phyloP scores from a whole-genome alignment of 345 rosid genomes.

The Limnanthes douglasii region DNA sequence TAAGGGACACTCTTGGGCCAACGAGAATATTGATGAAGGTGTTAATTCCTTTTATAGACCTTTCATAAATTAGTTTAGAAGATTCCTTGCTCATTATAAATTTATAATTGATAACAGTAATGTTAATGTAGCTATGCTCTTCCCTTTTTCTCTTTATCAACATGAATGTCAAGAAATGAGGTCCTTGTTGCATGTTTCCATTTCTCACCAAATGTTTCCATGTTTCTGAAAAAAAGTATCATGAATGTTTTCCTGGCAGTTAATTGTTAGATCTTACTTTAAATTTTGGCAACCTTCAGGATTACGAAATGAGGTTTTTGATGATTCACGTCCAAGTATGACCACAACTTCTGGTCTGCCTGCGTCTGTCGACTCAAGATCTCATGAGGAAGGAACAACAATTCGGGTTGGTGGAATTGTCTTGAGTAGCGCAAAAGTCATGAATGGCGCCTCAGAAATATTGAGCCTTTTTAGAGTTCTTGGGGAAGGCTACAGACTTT shows the following conservation, averaged over 20 bases:
- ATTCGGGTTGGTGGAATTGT: slow-evolving; percentile 27
- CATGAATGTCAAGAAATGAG: too few species aligned
- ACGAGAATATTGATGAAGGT: slow-evolving; percentile 94
- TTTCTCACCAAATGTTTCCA: too few species aligned
- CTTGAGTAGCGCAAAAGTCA: slow-evolving; percentile 31
- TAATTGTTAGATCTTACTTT: too few species aligned
- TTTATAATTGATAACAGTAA: too few species aligned
- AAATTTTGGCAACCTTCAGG: too few species aligned
- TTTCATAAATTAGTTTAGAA: too few species aligned
- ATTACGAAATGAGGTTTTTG: slow-evolving; percentile 47
- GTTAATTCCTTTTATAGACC: slow-evolving; percentile 9
- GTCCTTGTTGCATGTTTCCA: too few species aligned
- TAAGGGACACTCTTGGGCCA: slow-evolving; percentile 79
- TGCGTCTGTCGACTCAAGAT: slow-evolving; percentile 31
- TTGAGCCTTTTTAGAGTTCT: slow-evolving; percentile 60
- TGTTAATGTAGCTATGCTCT: too few species aligned
- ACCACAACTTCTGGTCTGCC: slow-evolving; percentile 35
- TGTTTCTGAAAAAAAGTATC: too few species aligned
- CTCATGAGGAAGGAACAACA: slow-evolving; percentile 45
- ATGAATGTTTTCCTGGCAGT: too few species aligned
- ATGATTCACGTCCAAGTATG: slow-evolving; percentile 55
- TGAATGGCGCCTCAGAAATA: slow-evolving; percentile 59
- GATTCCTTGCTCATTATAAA: too few species aligned
- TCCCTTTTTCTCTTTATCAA: too few species aligned
- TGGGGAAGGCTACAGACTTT: slow-evolving; percentile 91